A percentile compares a stretch with the other conserved stretches of the same genome.
phyloP scores from a whole-genome alignment of 2,329 filamentous ascomycete genomes.

The Tolypocladium guangdongense region DNA sequence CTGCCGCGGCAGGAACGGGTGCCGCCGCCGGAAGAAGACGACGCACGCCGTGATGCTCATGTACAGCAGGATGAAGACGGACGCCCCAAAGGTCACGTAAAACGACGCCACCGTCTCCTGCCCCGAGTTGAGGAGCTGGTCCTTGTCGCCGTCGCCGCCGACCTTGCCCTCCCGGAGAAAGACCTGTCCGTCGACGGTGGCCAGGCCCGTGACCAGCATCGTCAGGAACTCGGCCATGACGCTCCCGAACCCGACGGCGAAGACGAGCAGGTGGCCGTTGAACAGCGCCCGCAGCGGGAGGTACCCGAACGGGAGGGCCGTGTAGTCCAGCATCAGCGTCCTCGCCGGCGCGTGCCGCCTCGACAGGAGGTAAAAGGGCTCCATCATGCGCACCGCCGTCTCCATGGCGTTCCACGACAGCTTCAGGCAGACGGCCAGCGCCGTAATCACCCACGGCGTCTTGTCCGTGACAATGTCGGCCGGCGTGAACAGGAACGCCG shows the following conservation, averaged over 20 bases:
- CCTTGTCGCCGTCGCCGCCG: slow-evolving; percentile 2
- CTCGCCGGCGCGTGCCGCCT: slow-evolving; percentile 52
- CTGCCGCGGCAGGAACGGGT: slow-evolving; percentile 65
- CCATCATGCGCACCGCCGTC: slow-evolving; percentile 59
- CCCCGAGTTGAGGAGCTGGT: slow-evolving; percentile 33
- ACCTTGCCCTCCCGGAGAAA: slow-evolving; percentile 31
- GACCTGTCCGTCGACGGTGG: slow-evolving; percentile 50
- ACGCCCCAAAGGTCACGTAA: slow-evolving; percentile 51
- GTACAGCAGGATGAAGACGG: slow-evolving; percentile 53
- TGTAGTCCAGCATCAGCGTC: slow-evolving; percentile 62
- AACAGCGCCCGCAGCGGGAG: slow-evolving; percentile 50
- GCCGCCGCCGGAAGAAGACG: slow-evolving; percentile 51
- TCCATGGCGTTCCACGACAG: slow-evolving; percentile 59
- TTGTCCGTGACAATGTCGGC: slow-evolving; percentile 46
- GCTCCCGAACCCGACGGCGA: slow-evolving; percentile 58
- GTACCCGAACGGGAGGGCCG: slow-evolving; percentile 57
- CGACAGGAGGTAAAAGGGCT: slow-evolving; percentile 63
- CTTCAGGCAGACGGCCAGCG: slow-evolving; percentile 55
- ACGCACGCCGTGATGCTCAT: slow-evolving; percentile 47
- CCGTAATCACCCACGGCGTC: slow-evolving; percentile 55
- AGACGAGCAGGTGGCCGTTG: slow-evolving; percentile 55
- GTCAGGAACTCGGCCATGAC: slow-evolving; percentile 65
- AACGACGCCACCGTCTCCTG: slow-evolving; percentile 55
- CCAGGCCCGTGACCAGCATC: slow-evolving; percentile 55
- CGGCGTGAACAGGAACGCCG: slow-evolving; percentile 49